Evolutionary conservation across 352 stramenopile genomes (phyloP).

Genomic region (Phytophthora tubulina): DNA sequence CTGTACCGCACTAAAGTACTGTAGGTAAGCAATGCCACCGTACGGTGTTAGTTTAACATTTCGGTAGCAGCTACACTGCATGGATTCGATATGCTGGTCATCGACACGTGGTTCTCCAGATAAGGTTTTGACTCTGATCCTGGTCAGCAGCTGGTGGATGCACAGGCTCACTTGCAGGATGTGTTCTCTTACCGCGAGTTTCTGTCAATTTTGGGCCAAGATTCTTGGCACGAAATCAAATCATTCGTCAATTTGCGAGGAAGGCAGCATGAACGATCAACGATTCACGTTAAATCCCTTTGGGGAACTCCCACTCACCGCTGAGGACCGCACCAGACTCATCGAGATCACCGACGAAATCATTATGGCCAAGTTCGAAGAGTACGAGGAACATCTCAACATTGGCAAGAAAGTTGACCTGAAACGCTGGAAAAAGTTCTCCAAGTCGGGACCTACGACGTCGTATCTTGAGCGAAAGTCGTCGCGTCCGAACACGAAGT

Average conservation of each 20-base stretch:
- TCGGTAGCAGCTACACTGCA: background rate
- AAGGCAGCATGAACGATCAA: slow-evolving; percentile 23
- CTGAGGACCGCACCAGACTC: slow-evolving; percentile 6
- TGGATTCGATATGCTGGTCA: background rate
- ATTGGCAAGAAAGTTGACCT: slow-evolving; percentile 18
- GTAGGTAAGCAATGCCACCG: no score
- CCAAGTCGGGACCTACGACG: slow-evolving; percentile 19
- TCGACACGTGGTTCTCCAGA: background rate
- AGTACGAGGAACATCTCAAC: slow-evolving; percentile 25
- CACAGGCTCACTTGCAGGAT: slow-evolving; percentile 5
- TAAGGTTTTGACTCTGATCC: slow-evolving; percentile 18
- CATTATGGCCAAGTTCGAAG: slow-evolving; percentile 22
- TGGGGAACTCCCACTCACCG: background rate
- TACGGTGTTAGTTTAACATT: background rate
- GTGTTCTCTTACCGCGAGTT: background rate
- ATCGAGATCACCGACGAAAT: slow-evolving; percentile 13
- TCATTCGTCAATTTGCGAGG: slow-evolving; percentile 22
- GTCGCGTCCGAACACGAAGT: slow-evolving; percentile 17
- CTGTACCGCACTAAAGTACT: no score
- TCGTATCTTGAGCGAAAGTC: slow-evolving; percentile 19
- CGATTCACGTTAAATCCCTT: slow-evolving; percentile 20
- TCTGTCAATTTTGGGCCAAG: background rate
- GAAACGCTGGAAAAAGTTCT: slow-evolving; percentile 21
- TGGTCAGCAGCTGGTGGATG: slow-evolving; percentile 21
- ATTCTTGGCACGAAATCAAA: background rate